Conservation (phyloP, 352 stramenopile genomes). For the Globisporangium irregulare region DNA sequence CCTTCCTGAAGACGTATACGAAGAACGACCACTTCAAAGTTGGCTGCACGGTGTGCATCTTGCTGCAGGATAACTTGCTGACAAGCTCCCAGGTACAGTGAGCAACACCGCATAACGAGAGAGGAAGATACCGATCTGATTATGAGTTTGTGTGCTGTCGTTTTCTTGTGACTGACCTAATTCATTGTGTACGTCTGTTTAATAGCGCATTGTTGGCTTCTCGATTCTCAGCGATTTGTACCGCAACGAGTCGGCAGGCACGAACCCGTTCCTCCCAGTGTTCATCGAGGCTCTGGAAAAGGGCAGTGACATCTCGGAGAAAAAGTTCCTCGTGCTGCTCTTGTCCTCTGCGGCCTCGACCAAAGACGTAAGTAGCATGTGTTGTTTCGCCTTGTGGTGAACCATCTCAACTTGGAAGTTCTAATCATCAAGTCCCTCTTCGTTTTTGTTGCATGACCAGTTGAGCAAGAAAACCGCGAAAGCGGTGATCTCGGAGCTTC, state of each 20-base stretch:
- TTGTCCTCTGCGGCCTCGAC: constrained; percentile 39
- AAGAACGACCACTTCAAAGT: constrained; percentile 91
- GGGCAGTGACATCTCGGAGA: constrained; percentile 64
- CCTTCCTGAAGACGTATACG: constrained; percentile 77
- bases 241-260: constrained; percentile 64
- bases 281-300: constrained; percentile 84
- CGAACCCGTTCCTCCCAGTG: constrained; percentile 87
- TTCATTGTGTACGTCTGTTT: constrained; percentile 5
- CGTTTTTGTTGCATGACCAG: constrained; percentile 15
- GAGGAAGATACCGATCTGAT: not conserved
- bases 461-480: constrained; percentile 75
- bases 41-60: constrained; percentile 87
- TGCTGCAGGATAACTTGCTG: constrained; percentile 89
- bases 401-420: constrained; percentile 8
- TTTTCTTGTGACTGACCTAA: not conserved
- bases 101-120: not conserved
- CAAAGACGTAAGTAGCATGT: constrained; percentile 44
- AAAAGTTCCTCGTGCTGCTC: constrained; percentile 76
- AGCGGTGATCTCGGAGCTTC: constrained; percentile 61
- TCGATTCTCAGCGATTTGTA: constrained; percentile 86
- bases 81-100: constrained; percentile 77
- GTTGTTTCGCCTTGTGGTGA: not conserved
- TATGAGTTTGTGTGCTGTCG: not conserved
- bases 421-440: constrained; percentile 12
- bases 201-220: constrained; percentile 82